Evolutionary conservation across 2,329 filamentous ascomycete species (phyloP).

Genomic region (Penicillium sp.): DNA sequence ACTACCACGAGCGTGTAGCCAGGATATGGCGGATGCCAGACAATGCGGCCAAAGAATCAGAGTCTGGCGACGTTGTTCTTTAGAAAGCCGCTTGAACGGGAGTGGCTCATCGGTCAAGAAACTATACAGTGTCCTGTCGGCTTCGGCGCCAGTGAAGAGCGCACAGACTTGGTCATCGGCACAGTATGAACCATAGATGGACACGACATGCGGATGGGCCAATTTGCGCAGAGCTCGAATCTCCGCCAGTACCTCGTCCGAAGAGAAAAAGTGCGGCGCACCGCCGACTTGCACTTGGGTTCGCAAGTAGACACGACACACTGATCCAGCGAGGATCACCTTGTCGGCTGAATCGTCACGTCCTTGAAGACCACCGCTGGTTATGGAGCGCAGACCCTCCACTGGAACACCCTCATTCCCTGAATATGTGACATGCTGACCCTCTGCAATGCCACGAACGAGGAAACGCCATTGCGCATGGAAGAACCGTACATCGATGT

Average conservation of each 20-base stretch:
- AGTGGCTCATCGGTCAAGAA: conserved; percentile 42
- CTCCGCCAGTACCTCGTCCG: conserved; percentile 39
- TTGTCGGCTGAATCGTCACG: conserved; percentile 32
- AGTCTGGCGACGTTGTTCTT: conserved; percentile 38
- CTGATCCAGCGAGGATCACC: conserved; percentile 36
- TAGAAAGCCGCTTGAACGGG: conserved; percentile 39
- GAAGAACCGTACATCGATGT: conserved; percentile 54
- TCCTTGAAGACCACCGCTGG: conserved; percentile 33
- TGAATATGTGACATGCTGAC: conserved; percentile 54
- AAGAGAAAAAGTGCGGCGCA: conserved; percentile 35
- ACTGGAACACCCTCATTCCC: conserved; percentile 56
- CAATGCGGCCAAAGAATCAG: conserved; percentile 46
- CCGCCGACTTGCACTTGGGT: conserved; percentile 36
- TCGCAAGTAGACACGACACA: conserved; percentile 35
- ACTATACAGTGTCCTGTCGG: conserved; percentile 38
- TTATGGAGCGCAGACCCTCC: conserved; percentile 46
- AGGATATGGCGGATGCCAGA: conserved; percentile 51
- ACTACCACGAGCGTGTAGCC: conserved; percentile 51
- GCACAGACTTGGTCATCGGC: conserved; percentile 41
- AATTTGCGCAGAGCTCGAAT: conserved; percentile 36
- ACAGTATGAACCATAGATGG: conserved; percentile 43
- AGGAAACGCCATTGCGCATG: conserved; percentile 55
- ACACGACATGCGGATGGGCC: conserved; percentile 42
- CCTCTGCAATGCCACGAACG: conserved; percentile 51
- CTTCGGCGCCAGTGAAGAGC: conserved; percentile 38